Conservation (phyloP, 2,329 filamentous ascomycete species). For the Thielaviopsis ethacetica region DNA sequence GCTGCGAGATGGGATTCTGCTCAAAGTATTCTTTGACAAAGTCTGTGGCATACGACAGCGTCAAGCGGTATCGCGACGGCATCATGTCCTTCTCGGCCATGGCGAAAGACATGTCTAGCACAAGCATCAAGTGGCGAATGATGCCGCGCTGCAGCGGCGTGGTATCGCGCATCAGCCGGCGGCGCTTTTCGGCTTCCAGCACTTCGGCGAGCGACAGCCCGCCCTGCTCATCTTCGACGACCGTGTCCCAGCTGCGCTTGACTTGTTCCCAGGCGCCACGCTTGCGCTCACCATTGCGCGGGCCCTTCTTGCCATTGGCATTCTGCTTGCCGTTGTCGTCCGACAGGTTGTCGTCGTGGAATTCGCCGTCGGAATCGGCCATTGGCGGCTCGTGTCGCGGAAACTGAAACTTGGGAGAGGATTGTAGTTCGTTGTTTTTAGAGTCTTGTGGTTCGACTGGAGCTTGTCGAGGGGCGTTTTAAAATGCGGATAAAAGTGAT, state of each 20-base stretch:
- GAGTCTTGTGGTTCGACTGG: not conserved
- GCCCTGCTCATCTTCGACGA: slow-evolving; percentile 66
- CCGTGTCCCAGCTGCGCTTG: slow-evolving; percentile 53
- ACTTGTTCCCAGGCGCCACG: slow-evolving; percentile 51
- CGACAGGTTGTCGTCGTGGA: slow-evolving; percentile 43
- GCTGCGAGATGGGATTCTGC: slow-evolving; percentile 93
- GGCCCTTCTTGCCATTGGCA: slow-evolving; percentile 5
- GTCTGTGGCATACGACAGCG: slow-evolving; percentile 64
- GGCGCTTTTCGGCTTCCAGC: slow-evolving; percentile 67
- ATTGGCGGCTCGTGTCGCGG: too few species aligned
- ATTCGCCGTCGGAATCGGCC: slow-evolving; percentile 61
- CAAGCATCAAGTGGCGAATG: slow-evolving; percentile 84
- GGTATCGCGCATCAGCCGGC: slow-evolving; percentile 64
- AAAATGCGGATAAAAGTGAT: too few species aligned
- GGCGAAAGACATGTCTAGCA: slow-evolving; percentile 80
- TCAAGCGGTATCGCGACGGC: slow-evolving; percentile 70
- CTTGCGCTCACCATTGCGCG: slow-evolving; percentile 16
- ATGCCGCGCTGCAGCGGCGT: slow-evolving; percentile 92
- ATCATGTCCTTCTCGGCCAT: slow-evolving; percentile 93
- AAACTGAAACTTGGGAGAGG: not conserved
- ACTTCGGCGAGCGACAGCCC: slow-evolving; percentile 60
- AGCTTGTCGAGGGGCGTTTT: not conserved
- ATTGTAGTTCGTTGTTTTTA: too few species aligned
- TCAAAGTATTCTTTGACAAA: slow-evolving; percentile 95
- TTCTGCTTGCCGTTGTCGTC: slow-evolving; percentile 31